phyloP scores from a whole-genome alignment of 2,329 filamentous ascomycete genomes.

The Colletotrichum sp. region DNA sequence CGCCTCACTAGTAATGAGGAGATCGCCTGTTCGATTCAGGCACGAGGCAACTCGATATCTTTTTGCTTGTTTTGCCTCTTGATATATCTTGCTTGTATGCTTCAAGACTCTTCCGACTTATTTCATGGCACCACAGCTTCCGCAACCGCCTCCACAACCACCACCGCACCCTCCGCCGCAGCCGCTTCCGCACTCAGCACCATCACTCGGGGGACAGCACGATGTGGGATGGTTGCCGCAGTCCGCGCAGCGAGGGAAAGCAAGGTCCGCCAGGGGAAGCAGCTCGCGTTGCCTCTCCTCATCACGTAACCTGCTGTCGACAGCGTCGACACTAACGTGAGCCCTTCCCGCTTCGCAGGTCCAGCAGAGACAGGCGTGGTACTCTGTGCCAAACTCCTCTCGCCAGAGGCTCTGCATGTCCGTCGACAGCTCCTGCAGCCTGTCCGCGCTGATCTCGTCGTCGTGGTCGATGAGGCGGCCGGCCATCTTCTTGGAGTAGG shows the following conservation, averaged over 20 bases:
- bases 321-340: not conserved
- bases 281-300: not conserved
- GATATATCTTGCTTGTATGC: not conserved
- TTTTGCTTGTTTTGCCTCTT: not conserved
- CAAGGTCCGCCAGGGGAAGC: not conserved
- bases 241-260: constrained; percentile 2
- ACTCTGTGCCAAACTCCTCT: constrained; percentile 37
- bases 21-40: constrained; percentile 20
- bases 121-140: constrained; percentile 10
- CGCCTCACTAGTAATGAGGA: constrained; percentile 22
- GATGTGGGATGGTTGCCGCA: constrained; percentile 1
- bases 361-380: constrained; percentile 40
- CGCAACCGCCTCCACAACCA: constrained; percentile 7
- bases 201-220: constrained; percentile 4
- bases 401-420: constrained; percentile 34
- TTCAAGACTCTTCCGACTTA: not conserved
- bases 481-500: not conserved
- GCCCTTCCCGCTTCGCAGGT: constrained; percentile 37
- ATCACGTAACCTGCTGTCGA: not conserved
- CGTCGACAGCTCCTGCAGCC: constrained; percentile 30
- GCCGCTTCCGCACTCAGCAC: constrained; percentile 8
- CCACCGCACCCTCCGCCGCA: constrained; percentile 15
- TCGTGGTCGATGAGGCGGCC: constrained; percentile 42
- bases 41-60: not conserved
- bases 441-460: constrained; percentile 35